Base-by-base conservation (phyloP, 2,329 filamentous ascomycete species). In the Triangularia verruculosa region DNA sequence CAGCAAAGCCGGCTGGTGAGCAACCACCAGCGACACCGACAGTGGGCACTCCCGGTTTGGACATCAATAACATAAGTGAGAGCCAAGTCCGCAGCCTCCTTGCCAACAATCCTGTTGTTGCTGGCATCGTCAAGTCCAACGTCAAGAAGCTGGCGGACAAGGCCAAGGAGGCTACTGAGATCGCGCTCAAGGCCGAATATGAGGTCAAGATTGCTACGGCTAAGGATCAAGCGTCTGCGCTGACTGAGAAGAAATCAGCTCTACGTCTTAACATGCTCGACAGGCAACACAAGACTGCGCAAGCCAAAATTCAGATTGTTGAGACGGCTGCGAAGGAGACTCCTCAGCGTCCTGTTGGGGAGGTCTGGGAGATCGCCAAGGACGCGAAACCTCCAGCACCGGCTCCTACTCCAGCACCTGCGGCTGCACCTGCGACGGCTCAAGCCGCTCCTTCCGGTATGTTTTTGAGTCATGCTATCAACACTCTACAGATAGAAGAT, bases 361-460 rank as follows among this genome's bases (percentile, higher is more conserved):
- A 97, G 75, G 93, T 97, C 0, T 97, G 92, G 91, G 87, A 89
- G 67, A 79, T 91, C 61, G 93, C 90, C 0, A 93, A 94, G 76
- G 80, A 78, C 60, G 84, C 86, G 11, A 89, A 86, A 73, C 62
- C 68, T 39, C 59, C 62, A 1, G 56, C 66, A 1, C 66, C 69
- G 51, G 43, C 63, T 11, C 55, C 64, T 12, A 51, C 65, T 12
- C 24, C 58, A 13, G 22, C 51, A 7, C 22, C 65, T 24, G 58
- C 61, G 13, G 25, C 61, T 4, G 54, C 27, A 22, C 43, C 13
- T n/a, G 51, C 64, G 27, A 56, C 57, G 8, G 51, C 32, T 13
- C 52, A 53, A 28, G 52, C 55, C 25, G 59, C 61, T 15, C 22
- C 65, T 62, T 34, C 64, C 27, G 61, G 66, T 69, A 66, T 56